Percentiles rank a stretch among this genome's conserved stretches.
phyloP scores from a whole-genome alignment of 73 alveolate genomes.

The Blepharisma stoltei region DNA sequence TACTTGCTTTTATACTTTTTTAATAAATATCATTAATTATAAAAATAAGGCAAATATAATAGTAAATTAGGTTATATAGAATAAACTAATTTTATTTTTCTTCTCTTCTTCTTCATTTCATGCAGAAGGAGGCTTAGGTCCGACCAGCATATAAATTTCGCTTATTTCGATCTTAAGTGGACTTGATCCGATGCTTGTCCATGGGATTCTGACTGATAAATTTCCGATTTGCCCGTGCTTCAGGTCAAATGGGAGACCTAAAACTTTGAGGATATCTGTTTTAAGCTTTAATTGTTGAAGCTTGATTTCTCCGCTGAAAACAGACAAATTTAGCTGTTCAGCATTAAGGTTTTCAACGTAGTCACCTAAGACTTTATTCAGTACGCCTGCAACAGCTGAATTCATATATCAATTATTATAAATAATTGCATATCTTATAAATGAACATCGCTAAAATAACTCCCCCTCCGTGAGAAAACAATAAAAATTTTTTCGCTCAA shows the following conservation, averaged over 20 bases:
- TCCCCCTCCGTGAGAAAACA: no score
- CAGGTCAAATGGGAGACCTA: conserved; percentile 58
- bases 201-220: conserved; percentile 50
- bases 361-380: conserved; percentile 50
- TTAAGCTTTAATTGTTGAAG: conserved; percentile 44
- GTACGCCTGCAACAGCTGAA: conserved; percentile 45
- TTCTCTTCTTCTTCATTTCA: conserved; percentile 56
- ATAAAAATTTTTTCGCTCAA: no score
- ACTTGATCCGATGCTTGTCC: conserved; percentile 31
- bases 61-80: no score
- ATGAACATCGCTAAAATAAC: no score
- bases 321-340: conserved; percentile 47
- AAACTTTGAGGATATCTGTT: conserved; percentile 34
- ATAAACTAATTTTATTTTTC: conserved; percentile 34
- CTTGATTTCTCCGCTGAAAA: conserved; percentile 49
- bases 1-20: conserved; percentile 31
- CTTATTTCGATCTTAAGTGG: conserved; percentile 53
- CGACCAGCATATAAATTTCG: conserved; percentile 43
- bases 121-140: conserved; percentile 43
- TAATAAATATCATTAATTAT: no score
- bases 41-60: no score
- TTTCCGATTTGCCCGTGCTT: conserved; percentile 53
- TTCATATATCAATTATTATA: conserved; percentile 44
- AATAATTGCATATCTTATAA: no score
- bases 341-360: conserved; percentile 57